Conservation (phyloP, 140 eudicot genomes). For the Artemisia princeps region DNA sequence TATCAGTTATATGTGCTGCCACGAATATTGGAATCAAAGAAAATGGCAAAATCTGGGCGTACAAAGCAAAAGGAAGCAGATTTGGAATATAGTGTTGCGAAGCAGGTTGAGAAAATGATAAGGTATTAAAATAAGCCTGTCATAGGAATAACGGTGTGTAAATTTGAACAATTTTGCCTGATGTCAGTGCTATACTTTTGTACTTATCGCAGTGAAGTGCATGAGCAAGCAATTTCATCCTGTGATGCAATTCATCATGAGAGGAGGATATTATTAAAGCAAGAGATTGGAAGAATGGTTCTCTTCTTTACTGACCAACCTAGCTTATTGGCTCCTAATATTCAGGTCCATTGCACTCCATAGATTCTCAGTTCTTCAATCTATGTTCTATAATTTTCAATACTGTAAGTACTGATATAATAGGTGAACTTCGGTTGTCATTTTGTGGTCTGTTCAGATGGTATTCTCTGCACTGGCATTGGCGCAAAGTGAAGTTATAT, state of each 20-base stretch:
- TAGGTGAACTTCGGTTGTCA: slow-evolving; percentile 11
- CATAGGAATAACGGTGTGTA: not conserved
- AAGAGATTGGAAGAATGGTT: slow-evolving; percentile 97
- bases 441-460: slow-evolving; percentile 55
- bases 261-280: slow-evolving; percentile 79
- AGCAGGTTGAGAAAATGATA: slow-evolving; percentile 98
- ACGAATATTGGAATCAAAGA: slow-evolving; percentile 91
- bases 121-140: slow-evolving; percentile 47
- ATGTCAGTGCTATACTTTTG: not conserved
- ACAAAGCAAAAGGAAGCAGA: slow-evolving; percentile 98
- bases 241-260: slow-evolving; percentile 94
- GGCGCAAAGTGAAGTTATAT: slow-evolving; percentile 88
- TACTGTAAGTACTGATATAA: slow-evolving; percentile 11
- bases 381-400: slow-evolving; percentile 9
- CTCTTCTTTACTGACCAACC: slow-evolving; percentile 98
- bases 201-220: slow-evolving; percentile 68
- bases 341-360: slow-evolving; percentile 52
- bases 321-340: slow-evolving; percentile 93
- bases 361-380: slow-evolving; percentile 6
- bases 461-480: slow-evolving; percentile 96
- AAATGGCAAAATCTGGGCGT: slow-evolving; percentile 96
- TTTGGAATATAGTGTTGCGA: slow-evolving; percentile 94
- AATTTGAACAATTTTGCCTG: slow-evolving; percentile 1
- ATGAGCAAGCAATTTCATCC: slow-evolving; percentile 79
- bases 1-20: slow-evolving; percentile 92